Conservation (phyloP, 2,329 filamentous ascomycete species). For the Rugonectria rugulosa region DNA sequence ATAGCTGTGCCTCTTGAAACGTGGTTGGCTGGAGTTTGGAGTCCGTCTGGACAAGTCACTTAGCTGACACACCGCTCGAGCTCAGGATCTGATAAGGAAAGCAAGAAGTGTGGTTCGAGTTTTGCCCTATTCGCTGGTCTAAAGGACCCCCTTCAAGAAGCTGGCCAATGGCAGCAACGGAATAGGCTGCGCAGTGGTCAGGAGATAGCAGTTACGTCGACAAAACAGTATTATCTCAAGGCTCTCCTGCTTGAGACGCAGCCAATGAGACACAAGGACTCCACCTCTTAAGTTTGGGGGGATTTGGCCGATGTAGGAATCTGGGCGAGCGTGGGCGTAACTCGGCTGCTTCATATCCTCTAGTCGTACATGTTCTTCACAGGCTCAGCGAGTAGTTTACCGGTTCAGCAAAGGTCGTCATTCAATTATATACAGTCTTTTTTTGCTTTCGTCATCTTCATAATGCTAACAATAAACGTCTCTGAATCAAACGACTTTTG, state of each 20-base stretch:
- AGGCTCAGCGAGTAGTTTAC: neutral
- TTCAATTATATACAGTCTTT: conserved; percentile 31
- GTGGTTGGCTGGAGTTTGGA: neutral
- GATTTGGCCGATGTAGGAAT: neutral
- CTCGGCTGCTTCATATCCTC: neutral
- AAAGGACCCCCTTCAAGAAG: too few relatives aligned
- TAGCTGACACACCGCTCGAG: neutral
- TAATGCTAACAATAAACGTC: conserved; percentile 27
- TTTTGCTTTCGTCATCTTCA: conserved; percentile 32
- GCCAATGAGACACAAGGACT: neutral
- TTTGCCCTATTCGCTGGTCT: too few relatives aligned
- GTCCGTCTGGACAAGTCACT: conserved; percentile 2
- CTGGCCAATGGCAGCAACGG: neutral
- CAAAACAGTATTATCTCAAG: neutral
- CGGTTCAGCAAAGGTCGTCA: conserved; percentile 29
- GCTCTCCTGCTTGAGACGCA: neutral
- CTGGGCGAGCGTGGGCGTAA: neutral
- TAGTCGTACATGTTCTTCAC: too few relatives aligned
- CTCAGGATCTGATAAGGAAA: neutral
- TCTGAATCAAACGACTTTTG: conserved; percentile 36
- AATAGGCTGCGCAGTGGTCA: neutral
- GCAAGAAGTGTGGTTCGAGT: neutral
- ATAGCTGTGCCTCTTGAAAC: too few relatives aligned
- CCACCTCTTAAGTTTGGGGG: neutral
- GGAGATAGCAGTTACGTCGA: neutral